Evolutionary conservation across 1,284 basidiomycete genomes (phyloP).

Genomic region (Cutaneotrichosporon dermatis): DNA sequence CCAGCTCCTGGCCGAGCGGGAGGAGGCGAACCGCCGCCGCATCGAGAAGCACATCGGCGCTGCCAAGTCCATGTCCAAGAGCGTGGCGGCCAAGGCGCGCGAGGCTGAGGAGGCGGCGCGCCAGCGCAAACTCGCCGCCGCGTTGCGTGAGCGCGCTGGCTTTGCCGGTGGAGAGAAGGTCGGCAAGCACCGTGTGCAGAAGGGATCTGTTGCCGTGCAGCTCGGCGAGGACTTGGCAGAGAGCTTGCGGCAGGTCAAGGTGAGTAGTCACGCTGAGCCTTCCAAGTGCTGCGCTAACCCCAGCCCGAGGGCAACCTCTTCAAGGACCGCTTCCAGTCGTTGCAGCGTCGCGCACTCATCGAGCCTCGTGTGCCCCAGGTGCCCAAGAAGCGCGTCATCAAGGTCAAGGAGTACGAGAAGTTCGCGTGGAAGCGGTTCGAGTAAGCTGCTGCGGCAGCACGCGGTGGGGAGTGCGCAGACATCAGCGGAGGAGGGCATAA

Average conservation of each 20-base stretch:
- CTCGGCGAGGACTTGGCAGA: slow-evolving; percentile 88
- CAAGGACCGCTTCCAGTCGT: slow-evolving; percentile 70
- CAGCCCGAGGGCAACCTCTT: slow-evolving; percentile 92
- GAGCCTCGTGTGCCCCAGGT: slow-evolving; percentile 57
- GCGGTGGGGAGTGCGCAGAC: too few relatives aligned
- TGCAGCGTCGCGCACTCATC: slow-evolving; percentile 51
- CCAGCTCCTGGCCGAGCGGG: slow-evolving; percentile 20
- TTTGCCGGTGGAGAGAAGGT: slow-evolving; percentile 59
- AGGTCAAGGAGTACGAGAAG: slow-evolving; percentile 75
- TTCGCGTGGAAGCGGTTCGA: slow-evolving; percentile 80
- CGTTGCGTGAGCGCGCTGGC: slow-evolving; percentile 58
- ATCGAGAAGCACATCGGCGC: slow-evolving; percentile 30
- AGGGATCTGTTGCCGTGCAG: slow-evolving; percentile 73
- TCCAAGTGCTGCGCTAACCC: too few relatives aligned
- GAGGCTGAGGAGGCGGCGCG: slow-evolving; percentile 28
- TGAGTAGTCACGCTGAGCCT: slow-evolving; percentile 30
- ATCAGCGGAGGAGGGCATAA: too few relatives aligned
- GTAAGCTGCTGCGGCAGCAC: slow-evolving; percentile 11
- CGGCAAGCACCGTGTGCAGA: slow-evolving; percentile 71
- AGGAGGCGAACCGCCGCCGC: slow-evolving; percentile 23
- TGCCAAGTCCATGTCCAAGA: slow-evolving; percentile 28
- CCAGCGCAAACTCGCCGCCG: slow-evolving; percentile 51
- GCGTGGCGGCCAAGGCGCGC: slow-evolving; percentile 25
- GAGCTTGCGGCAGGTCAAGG: slow-evolving; percentile 76
- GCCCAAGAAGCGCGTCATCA: slow-evolving; percentile 62